Conservation (phyloP, 345 rosid species). For the Citrus trifoliata region DNA sequence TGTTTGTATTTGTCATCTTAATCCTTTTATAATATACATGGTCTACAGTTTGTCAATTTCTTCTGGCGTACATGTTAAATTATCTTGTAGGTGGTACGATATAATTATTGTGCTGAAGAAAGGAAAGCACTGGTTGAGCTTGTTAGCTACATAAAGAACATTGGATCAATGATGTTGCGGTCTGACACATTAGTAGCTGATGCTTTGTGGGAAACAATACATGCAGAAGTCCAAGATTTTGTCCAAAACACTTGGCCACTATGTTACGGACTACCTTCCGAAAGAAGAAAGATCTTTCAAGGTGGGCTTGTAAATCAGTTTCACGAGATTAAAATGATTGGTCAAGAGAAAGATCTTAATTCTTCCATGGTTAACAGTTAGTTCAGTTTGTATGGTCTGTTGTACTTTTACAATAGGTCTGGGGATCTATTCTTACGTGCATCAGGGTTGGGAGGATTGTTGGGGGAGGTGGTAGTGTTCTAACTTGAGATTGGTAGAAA, state of each 20-base stretch:
- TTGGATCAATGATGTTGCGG: slow-evolving; percentile 90
- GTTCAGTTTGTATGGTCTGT: not conserved
- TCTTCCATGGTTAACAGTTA: not conserved
- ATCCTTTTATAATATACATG: not conserved
- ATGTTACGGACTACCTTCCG: slow-evolving; percentile 94
- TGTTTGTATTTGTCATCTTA: not conserved
- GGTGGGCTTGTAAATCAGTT: slow-evolving; percentile 40
- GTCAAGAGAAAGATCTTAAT: too few relatives aligned
- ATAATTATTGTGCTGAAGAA: slow-evolving; percentile 87
- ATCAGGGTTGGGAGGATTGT: not conserved
- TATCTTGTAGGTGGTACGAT: slow-evolving; percentile 78
- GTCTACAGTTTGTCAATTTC: slow-evolving; percentile 10
- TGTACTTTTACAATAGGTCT: not conserved
- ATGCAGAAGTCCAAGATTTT: slow-evolving; percentile 98
- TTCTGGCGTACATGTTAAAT: slow-evolving; percentile 13
- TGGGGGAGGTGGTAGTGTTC: not conserved
- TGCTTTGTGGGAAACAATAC: slow-evolving; percentile 99
- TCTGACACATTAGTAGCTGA: slow-evolving; percentile 91
- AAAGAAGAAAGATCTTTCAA: slow-evolving; percentile 91
- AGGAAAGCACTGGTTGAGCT: slow-evolving; percentile 91
- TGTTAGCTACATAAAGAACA: slow-evolving; percentile 89
- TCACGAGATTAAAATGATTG: not conserved
- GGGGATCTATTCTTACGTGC: not conserved
- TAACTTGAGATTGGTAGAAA: not conserved
- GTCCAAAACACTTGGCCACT: slow-evolving; percentile 94